A percentile compares a stretch with the other conserved stretches of the same genome.
Evolutionary conservation across 2,329 filamentous ascomycete species (phyloP).

Genomic region (Delphinella strobiligena): DNA sequence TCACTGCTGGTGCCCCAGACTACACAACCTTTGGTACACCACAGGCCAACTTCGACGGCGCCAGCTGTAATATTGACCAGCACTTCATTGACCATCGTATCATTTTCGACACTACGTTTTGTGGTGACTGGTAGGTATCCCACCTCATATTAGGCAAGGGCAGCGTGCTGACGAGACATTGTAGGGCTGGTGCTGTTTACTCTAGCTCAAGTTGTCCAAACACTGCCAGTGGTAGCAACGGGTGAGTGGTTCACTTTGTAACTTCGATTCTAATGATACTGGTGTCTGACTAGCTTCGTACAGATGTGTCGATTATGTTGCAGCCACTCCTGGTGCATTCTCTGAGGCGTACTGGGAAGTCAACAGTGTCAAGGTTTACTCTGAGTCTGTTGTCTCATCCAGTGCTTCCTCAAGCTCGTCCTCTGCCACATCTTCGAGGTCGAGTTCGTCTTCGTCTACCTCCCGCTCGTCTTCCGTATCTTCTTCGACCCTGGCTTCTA

Average conservation of each 20-base stretch:
- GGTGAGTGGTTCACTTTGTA: background rate
- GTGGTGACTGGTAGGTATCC: slow-evolving; percentile 15
- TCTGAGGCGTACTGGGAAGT: slow-evolving; percentile 13
- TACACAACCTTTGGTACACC: slow-evolving; percentile 40
- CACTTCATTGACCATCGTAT: slow-evolving; percentile 27
- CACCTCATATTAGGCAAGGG: background rate
- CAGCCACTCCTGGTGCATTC: slow-evolving; percentile 12
- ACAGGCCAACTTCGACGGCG: slow-evolving; percentile 44
- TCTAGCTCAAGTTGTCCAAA: slow-evolving; percentile 5
- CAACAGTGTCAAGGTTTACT: slow-evolving; percentile 15
- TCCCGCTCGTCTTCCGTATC: background rate
- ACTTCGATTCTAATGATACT: background rate
- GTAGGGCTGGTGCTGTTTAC: slow-evolving; percentile 11
- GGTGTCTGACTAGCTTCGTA: background rate
- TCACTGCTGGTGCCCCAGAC: slow-evolving; percentile 40
- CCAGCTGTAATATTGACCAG: slow-evolving; percentile 21
- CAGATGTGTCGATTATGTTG: slow-evolving; percentile 12
- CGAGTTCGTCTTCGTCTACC: background rate
- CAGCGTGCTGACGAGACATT: background rate
- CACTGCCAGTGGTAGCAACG: slow-evolving; percentile 5
- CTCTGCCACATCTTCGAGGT: background rate
- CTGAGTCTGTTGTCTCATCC: background rate
- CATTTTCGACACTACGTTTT: slow-evolving; percentile 52
- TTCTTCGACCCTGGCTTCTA: background rate
- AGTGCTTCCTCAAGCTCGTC: background rate